A percentile compares a stretch with the other conserved stretches of the same genome.
phyloP scores from a whole-genome alignment of 352 stramenopile genomes.

The Aphanomyces invadans region DNA sequence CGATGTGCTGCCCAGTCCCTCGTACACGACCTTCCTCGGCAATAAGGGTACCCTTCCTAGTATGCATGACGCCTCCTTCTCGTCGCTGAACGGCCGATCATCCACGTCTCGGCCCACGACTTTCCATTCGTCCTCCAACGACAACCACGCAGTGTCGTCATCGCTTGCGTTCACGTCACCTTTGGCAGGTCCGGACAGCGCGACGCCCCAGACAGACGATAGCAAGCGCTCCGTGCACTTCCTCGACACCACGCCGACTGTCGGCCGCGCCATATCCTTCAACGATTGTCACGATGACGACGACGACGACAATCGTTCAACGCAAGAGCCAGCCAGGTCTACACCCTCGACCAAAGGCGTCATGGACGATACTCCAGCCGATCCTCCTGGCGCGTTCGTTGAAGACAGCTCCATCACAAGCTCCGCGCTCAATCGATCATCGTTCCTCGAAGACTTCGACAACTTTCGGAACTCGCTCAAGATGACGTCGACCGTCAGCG shows the following conservation, averaged over 20 bases:
- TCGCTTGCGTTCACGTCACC: neutral
- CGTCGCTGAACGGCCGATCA: too few species aligned
- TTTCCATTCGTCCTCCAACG: neutral
- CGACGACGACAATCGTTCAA: neutral
- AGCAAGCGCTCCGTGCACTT: slow-evolving; percentile 22
- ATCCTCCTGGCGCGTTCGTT: too few species aligned
- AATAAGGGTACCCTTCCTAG: slow-evolving; percentile 9
- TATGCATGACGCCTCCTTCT: neutral
- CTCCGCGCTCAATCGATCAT: slow-evolving; percentile 17
- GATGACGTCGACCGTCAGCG: neutral
- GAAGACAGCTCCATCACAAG: slow-evolving; percentile 4
- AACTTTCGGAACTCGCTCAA: slow-evolving; percentile 13
- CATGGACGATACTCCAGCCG: too few species aligned
- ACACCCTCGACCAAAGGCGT: too few species aligned
- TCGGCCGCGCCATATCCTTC: slow-evolving; percentile 17
- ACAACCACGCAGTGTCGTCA: neutral
- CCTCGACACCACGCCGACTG: slow-evolving; percentile 9
- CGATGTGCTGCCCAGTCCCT: neutral
- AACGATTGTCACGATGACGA: slow-evolving; percentile 22
- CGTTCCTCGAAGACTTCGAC: slow-evolving; percentile 19
- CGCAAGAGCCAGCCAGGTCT: neutral
- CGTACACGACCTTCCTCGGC: slow-evolving; percentile 3
- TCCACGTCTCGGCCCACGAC: too few species aligned
- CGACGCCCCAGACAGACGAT: neutral
- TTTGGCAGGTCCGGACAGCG: neutral